phyloP scores from a whole-genome alignment of 768 basidiomycete genomes.

The Termitomyces sp. region DNA sequence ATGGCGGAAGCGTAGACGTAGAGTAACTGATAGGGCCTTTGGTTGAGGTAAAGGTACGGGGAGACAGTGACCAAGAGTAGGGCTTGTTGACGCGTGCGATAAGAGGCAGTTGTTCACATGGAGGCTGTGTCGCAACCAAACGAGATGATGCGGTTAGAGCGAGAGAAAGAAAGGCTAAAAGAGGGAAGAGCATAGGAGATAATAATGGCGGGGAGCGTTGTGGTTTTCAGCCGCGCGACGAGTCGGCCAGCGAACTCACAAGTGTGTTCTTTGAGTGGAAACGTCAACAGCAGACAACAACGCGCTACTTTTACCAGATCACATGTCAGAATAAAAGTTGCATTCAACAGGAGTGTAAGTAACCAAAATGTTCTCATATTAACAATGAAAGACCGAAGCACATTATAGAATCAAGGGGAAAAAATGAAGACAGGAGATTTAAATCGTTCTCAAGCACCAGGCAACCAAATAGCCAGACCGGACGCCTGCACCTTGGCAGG shows the following conservation, averaged over 20 bases:
- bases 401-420: constrained; percentile 13
- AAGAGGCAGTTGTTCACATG: constrained; percentile 71
- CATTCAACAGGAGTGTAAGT: constrained; percentile 11
- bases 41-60: constrained; percentile 58
- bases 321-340: background rate
- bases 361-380: constrained; percentile 22
- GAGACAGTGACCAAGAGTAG: constrained; percentile 70
- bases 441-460: constrained; percentile 31
- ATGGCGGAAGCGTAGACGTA: constrained; percentile 58
- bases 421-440: constrained; percentile 14
- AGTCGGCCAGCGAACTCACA: constrained; percentile 62
- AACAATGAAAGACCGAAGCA: constrained; percentile 8
- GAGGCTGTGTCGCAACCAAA: constrained; percentile 53
- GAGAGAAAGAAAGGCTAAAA: constrained; percentile 46
- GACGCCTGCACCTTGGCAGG: constrained; percentile 80
- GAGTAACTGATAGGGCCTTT: constrained; percentile 46
- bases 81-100: constrained; percentile 65
- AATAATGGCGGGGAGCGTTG: constrained; percentile 44
- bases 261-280: constrained; percentile 5
- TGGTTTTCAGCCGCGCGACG: constrained; percentile 33
- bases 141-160: constrained; percentile 37
- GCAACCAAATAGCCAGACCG: constrained; percentile 59
- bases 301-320: background rate
- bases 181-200: constrained; percentile 63
- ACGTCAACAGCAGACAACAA: constrained; percentile 31